phyloP scores from a whole-genome alignment of 768 basidiomycete species.

The Clavulina sp. region DNA sequence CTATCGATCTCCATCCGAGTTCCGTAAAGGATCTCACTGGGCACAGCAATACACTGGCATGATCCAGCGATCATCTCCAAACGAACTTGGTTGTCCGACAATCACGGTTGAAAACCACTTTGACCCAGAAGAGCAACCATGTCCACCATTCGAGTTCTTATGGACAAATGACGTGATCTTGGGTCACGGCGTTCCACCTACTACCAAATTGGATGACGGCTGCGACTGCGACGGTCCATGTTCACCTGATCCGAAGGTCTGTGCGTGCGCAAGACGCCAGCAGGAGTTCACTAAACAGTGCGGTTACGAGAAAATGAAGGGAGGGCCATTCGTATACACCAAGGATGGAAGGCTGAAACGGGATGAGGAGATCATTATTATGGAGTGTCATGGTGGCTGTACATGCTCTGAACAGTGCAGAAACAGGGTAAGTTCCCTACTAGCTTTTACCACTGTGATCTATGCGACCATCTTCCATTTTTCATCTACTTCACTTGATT shows the following conservation, averaged over 20 bases:
- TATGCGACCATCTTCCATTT: background rate
- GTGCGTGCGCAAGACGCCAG: slow-evolving; percentile 51
- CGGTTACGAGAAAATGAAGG: slow-evolving; percentile 14
- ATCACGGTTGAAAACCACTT: slow-evolving; percentile 53
- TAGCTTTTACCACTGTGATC: background rate
- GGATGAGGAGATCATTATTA: slow-evolving; percentile 29
- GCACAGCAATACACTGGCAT: background rate
- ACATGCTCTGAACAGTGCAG: slow-evolving; percentile 63
- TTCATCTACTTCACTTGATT: too few species aligned
- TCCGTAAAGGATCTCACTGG: too few species aligned
- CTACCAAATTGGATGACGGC: slow-evolving; percentile 37
- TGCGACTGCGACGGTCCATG: slow-evolving; percentile 67
- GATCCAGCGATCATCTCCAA: background rate
- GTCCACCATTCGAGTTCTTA: slow-evolving; percentile 73
- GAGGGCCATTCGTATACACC: slow-evolving; percentile 51
- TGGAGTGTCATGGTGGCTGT: slow-evolving; percentile 76
- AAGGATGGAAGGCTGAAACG: slow-evolving; percentile 35
- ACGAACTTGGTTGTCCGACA: slow-evolving; percentile 51
- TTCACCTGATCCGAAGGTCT: slow-evolving; percentile 53
- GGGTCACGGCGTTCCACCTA: slow-evolving; percentile 45
- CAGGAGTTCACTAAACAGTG: slow-evolving; percentile 22
- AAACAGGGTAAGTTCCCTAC: slow-evolving; percentile 44
- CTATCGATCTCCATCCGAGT: too few species aligned
- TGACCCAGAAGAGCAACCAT: slow-evolving; percentile 35
- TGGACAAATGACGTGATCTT: slow-evolving; percentile 76